A percentile compares a stretch with the other conserved stretches of the same genome.
Evolutionary conservation across 768 basidiomycete genomes (phyloP).

Genomic region (Auriscalpium microsporum): DNA sequence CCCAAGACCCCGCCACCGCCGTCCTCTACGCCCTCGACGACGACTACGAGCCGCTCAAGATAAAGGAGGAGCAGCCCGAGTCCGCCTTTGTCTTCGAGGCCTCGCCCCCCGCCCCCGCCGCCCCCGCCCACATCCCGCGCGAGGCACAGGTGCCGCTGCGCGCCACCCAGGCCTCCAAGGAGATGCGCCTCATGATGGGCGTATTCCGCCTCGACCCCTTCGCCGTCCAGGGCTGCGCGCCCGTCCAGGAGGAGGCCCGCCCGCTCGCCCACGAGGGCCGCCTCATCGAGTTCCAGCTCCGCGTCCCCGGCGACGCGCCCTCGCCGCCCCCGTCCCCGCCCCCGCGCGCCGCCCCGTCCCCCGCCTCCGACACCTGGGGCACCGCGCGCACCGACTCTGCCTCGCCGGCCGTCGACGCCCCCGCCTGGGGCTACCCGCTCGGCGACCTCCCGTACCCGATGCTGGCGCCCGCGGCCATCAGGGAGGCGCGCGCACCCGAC

Average conservation of each 20-base stretch:
- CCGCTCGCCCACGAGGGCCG: slow-evolving; percentile 15
- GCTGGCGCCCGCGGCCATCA: slow-evolving; percentile 8
- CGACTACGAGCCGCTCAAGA: slow-evolving; percentile 5
- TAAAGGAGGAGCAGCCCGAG: slow-evolving; percentile 10
- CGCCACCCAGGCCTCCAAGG: slow-evolving; percentile 61
- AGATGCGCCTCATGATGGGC: slow-evolving; percentile 72
- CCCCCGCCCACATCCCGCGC: slow-evolving; percentile 2
- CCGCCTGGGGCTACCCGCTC: slow-evolving; percentile 11
- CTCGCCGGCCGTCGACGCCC: slow-evolving; percentile 2
- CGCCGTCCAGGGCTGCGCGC: slow-evolving; percentile 27
- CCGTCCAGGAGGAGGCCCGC: slow-evolving; percentile 9
- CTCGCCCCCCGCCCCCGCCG: slow-evolving; percentile 9
- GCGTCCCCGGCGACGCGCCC: slow-evolving; percentile 5
- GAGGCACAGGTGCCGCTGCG: slow-evolving; percentile 51
- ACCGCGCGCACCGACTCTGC: slow-evolving; percentile 3
- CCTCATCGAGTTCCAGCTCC: slow-evolving; percentile 15
- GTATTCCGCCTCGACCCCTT: slow-evolving; percentile 74
- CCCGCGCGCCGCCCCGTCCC: background rate
- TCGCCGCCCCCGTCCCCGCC: slow-evolving; percentile 8
- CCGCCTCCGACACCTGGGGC: slow-evolving; percentile 9
- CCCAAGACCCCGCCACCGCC: background rate
- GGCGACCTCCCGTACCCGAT: slow-evolving; percentile 10
- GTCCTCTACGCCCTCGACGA: background rate
- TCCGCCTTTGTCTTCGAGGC: slow-evolving; percentile 14
- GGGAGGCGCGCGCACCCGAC: background rate